Evolutionary conservation across 495 filamentous ascomycete genomes (phyloP).

Genomic region (Zalerion maritima): DNA sequence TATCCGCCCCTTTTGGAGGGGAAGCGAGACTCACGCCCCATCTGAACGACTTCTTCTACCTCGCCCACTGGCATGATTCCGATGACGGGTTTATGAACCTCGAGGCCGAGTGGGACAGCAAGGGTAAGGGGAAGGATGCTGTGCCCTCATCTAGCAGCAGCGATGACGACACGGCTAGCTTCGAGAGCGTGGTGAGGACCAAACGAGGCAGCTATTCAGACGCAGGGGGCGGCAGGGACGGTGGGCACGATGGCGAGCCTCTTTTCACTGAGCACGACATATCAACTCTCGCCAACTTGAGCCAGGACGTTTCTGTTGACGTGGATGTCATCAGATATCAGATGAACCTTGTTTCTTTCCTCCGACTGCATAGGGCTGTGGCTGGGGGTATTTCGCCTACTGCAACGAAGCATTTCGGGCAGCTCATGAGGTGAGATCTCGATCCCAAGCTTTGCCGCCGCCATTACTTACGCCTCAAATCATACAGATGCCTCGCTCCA

Average conservation of each 20-base stretch:
- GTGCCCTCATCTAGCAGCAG: constrained; percentile 21
- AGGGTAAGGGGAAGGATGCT: constrained; percentile 10
- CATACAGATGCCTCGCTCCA: constrained; percentile 49
- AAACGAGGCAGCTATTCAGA: no score
- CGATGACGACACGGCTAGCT: constrained; percentile 14
- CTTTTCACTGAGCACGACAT: constrained; percentile 22
- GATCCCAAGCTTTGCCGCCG: not conserved
- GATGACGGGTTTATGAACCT: constrained; percentile 58
- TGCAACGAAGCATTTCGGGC: constrained; percentile 63
- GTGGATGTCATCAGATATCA: constrained; percentile 65
- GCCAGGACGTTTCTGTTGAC: constrained; percentile 16
- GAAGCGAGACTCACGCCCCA: constrained; percentile 33
- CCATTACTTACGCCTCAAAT: no score
- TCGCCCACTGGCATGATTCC: constrained; percentile 72
- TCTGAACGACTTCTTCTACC: constrained; percentile 72
- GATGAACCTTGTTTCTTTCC: constrained; percentile 70
- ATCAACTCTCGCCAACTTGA: constrained; percentile 17
- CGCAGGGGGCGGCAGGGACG: not conserved
- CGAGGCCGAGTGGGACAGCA: constrained; percentile 30
- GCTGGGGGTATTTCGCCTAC: constrained; percentile 58
- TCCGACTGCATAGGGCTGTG: constrained; percentile 75
- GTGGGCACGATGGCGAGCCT: constrained; percentile 1
- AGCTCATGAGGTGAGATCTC: constrained; percentile 40
- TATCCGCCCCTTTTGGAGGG: constrained; percentile 31
- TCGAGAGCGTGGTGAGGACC: constrained; percentile 17